Conservation (phyloP, 1,139 yeast genomes). For the Protomyces arabidopsidicola region DNA sequence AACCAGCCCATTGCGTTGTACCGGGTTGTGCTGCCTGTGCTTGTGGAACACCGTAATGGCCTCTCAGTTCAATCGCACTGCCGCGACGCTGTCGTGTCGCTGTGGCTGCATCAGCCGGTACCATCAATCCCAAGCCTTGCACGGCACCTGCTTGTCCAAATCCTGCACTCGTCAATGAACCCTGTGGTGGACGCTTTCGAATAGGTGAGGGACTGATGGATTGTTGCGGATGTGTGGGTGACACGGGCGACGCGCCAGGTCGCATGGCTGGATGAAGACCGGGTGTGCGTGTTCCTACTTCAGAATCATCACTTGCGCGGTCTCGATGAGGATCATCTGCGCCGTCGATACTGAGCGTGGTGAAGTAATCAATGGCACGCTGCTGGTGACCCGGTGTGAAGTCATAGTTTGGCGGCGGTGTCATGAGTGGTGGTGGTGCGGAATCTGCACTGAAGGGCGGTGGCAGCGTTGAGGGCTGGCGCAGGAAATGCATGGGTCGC, state of each 20-base stretch:
- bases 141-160: neutral
- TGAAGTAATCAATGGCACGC: conserved; percentile 18
- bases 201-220: neutral
- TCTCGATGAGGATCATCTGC: conserved; percentile 5
- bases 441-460: conserved; percentile 45
- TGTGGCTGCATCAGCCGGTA: neutral
- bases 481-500: conserved; percentile 44
- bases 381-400: conserved; percentile 26
- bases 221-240: neutral
- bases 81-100: neutral
- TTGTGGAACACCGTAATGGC: neutral
- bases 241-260: neutral
- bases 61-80: neutral
- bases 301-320: conserved; percentile 20
- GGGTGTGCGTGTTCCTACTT: conserved; percentile 25
- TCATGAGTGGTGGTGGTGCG: conserved; percentile 41
- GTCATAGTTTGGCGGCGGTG: conserved; percentile 36
- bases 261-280: conserved; percentile 25
- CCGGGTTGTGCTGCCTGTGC: neutral
- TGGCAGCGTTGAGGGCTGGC: conserved; percentile 47
- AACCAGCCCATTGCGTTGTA: neutral
- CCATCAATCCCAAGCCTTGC: neutral
- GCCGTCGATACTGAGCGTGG: conserved; percentile 13
- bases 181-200: neutral
- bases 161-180: neutral